Evolutionary conservation across 441 rosid species (phyloP), one percentile per base, ranked within the genome.

Genomic region (Sinapis alba): DNA sequence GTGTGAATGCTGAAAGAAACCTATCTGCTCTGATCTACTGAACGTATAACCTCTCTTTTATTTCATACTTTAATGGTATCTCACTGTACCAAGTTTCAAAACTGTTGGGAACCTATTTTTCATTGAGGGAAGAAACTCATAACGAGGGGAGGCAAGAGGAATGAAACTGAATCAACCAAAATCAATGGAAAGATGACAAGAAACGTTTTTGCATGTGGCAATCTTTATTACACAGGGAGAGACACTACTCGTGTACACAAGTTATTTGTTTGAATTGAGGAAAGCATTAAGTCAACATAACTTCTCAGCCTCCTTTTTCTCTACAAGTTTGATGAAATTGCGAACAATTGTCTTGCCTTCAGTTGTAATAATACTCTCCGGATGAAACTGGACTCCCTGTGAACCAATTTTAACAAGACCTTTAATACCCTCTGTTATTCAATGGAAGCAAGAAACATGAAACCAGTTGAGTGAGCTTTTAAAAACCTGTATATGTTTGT

Each of bases 371-470:
- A 95, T 95, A 88, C 99, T 95, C 66, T 93, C 98, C 0, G 97
- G 99, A 85, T 91, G 97, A 81, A 95, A 93, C 66, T 93, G 98
- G 41, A 93, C 99, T 11, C 99, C 98, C 97, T 95, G 88, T 65
- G 45, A 30, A 24, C 62, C 50, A 66, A 20, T 26, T 68, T 51
- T 66, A 16, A 45, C 36, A 79, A 18, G 38, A 54, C 16, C 19
- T 5, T 70, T 2, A 50, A 66, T 12, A 75, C 24, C 24, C 28
- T 64, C 1, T 21, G 36, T 24, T 16, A 2, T 64, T 27, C 2
- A 18, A 23, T 19, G 13, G 61, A 24, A 3, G 50, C 18, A 28
- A 58, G 67, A 62, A 7, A 68, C 64, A 61, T 67, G 5, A 32
- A 57, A 61, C 10, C 56, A 73, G 10, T 58, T 18, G 6, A 70